Evolutionary conservation across 805 yeast species (phyloP).

Genomic region (Spathaspora boniae): DNA sequence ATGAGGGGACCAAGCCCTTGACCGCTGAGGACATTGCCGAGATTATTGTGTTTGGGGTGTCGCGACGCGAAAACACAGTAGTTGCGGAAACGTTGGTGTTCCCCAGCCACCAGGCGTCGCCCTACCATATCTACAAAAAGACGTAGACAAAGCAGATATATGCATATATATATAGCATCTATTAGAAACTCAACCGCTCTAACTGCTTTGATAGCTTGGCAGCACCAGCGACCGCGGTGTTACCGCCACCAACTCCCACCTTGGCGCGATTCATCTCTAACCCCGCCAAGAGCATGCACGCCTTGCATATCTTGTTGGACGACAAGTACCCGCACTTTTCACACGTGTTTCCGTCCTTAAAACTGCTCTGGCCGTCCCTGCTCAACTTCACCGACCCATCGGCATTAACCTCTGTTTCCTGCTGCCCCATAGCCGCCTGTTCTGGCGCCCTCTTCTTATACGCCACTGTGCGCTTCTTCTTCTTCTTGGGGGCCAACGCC

Average conservation of each 20-base stretch:
- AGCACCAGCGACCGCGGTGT: conserved; percentile 55
- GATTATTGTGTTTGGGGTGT: conserved; percentile 32
- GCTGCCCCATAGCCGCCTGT: conserved; percentile 14
- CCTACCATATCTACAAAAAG: neutral
- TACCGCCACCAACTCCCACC: conserved; percentile 51
- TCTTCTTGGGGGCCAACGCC: conserved; percentile 57
- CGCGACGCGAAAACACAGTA: conserved; percentile 33
- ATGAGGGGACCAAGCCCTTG: conserved; percentile 33
- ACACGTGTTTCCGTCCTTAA: conserved; percentile 70
- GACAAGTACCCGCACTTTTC: conserved; percentile 90
- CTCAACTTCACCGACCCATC: conserved; percentile 61
- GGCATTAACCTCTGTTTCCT: conserved; percentile 51
- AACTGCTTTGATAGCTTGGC: conserved; percentile 59
- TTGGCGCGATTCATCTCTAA: conserved; percentile 74
- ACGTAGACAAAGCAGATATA: neutral
- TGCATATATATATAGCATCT: neutral
- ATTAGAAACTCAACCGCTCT: conserved; percentile 60
- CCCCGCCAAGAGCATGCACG: conserved; percentile 84
- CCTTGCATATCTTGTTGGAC: conserved; percentile 85
- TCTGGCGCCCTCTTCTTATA: conserved; percentile 30
- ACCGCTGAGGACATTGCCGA: conserved; percentile 37
- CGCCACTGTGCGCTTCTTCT: conserved; percentile 30
- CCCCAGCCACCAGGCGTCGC: conserved; percentile 34
- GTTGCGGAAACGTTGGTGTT: conserved; percentile 37
- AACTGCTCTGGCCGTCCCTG: conserved; percentile 19